Evolutionary conservation across 805 yeast genomes (phyloP), one percentile per base, ranked within the genome.

Genomic region (Torulaspora maleeae): DNA sequence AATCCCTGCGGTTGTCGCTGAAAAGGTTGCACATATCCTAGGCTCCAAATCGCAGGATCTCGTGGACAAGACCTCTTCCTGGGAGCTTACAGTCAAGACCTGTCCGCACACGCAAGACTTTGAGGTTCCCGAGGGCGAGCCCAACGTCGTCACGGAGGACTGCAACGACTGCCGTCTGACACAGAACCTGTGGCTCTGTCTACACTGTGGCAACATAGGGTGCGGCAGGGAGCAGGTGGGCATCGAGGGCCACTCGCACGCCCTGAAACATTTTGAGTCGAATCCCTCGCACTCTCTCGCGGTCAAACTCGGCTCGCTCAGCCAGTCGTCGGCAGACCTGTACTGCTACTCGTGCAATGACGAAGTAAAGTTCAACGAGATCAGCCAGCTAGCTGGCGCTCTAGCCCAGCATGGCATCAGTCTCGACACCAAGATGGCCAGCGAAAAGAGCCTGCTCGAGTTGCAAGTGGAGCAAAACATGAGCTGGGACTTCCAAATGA

Each of bases 211-310:
- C 1, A 69, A 76, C n/a, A 56, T 89, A 9, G 96, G 96, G 4
- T 93, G 99, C 68, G 99, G 99, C 5, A 73, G 99, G 52, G 81
- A 82, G 27, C 99, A 93, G 65, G 87, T 86, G 60, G 99, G 98
- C 28, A 79, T 85, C 10, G 83, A 89, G n/a, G 99, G 99, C 5
- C 80, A 91, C 60, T 82, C 95, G 0, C 99, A 93, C 64, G 98
- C 95, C 0, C 68, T 91, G 48, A 61, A 66, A 0, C 99, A 93
- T 66, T 82, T 63, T 58, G 78, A 82, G 30, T 29, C 49, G 0
- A 41, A 59, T 10, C 53, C 77, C 0, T 72, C 71, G 0, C 99
- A 93, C 66, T 78, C 87, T 2, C 79, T 90, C 13, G 96, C 97
- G 0, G 86, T 90, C 6, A 93, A 93, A 59, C 68, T 93, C 37